Evolutionary conservation across 305 asterid species (phyloP).

Genomic region (Fraxinus angustifolia): DNA sequence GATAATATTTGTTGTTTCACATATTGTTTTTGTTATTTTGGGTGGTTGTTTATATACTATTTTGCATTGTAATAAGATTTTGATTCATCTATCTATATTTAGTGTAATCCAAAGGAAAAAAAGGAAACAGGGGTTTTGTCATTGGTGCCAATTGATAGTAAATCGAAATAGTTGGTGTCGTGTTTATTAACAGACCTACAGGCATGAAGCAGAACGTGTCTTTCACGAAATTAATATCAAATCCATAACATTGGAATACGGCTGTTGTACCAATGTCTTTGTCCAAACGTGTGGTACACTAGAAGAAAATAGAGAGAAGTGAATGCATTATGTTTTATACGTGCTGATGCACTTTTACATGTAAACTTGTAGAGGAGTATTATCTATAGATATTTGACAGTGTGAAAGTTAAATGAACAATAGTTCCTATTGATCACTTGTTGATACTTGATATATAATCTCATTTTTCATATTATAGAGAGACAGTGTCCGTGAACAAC

Average conservation of each 20-base stretch:
- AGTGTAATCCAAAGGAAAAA: background rate
- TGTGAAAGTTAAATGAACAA: background rate
- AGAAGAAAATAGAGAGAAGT: background rate
- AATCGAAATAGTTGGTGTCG: background rate
- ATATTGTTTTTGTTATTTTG: conserved; percentile 18
- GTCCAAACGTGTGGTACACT: background rate
- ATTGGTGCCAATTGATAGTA: background rate
- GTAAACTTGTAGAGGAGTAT: background rate
- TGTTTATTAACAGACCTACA: background rate
- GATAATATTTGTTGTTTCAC: conserved; percentile 23
- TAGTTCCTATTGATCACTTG: background rate
- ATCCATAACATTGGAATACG: background rate
- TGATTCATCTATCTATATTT: background rate
- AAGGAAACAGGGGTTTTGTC: background rate
- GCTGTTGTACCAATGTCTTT: background rate
- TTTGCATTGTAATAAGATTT: conserved; percentile 10
- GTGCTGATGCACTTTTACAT: background rate
- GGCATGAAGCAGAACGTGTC: background rate
- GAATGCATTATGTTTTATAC: background rate
- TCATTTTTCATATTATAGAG: background rate
- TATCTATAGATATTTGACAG: background rate
- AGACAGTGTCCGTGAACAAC: background rate
- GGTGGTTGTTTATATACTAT: conserved; percentile 10
- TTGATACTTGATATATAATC: background rate
- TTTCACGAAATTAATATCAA: background rate